Conservation (phyloP, 176 grass and related monocot species). For the maize (Zea mays) region Zm-B73-REFERENCE-NAM-5.0 NC_050098.1:208606001-208606500, state of each 20-base stretch:
- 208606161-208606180: slow-evolving; percentile 47
- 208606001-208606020: not conserved
- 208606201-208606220: slow-evolving; percentile 69
- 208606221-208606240: slow-evolving; percentile 64
- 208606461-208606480: slow-evolving; percentile 80
- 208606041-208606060: slow-evolving; percentile 82
- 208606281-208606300: slow-evolving; percentile 82
- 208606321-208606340: slow-evolving; percentile 71
- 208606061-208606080: slow-evolving; percentile 80
- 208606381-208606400: slow-evolving; percentile 82
- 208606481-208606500: slow-evolving; percentile 36
- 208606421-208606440: slow-evolving; percentile 78
- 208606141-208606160: slow-evolving; percentile 72
- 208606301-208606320: slow-evolving; percentile 51
- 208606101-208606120: slow-evolving; percentile 76
- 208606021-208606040: slow-evolving; percentile 70
- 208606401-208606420: slow-evolving; percentile 82
- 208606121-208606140: slow-evolving; percentile 51
- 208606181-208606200: slow-evolving; percentile 45
- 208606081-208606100: slow-evolving; percentile 79
- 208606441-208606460: slow-evolving; percentile 79
- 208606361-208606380: slow-evolving; percentile 67
- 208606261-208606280: slow-evolving; percentile 55
- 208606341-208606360: slow-evolving; percentile 71
- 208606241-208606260: slow-evolving; percentile 62